Conservation (phyloP, 2,329 filamentous ascomycete species). For the Diplodia corticola region DNA sequence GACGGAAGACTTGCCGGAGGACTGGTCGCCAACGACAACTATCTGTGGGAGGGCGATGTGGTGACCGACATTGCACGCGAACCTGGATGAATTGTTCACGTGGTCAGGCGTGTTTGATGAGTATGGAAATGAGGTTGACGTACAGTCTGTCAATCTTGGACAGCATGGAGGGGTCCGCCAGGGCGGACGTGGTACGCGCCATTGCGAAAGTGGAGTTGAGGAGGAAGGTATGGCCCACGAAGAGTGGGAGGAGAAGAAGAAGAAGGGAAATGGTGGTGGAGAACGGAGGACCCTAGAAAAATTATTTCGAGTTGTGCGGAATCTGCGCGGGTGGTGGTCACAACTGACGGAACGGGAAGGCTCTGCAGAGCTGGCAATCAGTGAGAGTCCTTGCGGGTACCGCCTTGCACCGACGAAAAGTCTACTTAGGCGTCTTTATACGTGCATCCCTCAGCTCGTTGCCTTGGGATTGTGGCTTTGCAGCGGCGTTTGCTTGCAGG, state of each 20-base stretch:
- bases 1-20: constrained; percentile 40
- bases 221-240: background rate
- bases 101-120: too few relatives aligned
- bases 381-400: background rate
- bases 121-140: too few relatives aligned
- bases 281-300: too few relatives aligned
- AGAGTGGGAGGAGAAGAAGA: too few relatives aligned
- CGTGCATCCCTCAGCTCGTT: background rate
- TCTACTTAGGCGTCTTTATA: background rate
- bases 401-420: too few relatives aligned
- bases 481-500: background rate
- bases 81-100: too few relatives aligned
- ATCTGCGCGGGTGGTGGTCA: too few relatives aligned
- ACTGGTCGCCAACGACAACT: constrained; percentile 41
- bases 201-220: background rate
- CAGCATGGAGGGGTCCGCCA: constrained; percentile 26
- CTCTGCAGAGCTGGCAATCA: background rate
- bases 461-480: background rate
- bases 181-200: background rate
- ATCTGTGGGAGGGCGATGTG: constrained; percentile 35
- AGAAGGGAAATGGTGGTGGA: too few relatives aligned
- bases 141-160: constrained; percentile 40
- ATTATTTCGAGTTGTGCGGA: too few relatives aligned
- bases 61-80: constrained; percentile 37
- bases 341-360: background rate